Base-by-base conservation (phyloP, 441 rosid species). In the Biscutella laevigata region DNA sequence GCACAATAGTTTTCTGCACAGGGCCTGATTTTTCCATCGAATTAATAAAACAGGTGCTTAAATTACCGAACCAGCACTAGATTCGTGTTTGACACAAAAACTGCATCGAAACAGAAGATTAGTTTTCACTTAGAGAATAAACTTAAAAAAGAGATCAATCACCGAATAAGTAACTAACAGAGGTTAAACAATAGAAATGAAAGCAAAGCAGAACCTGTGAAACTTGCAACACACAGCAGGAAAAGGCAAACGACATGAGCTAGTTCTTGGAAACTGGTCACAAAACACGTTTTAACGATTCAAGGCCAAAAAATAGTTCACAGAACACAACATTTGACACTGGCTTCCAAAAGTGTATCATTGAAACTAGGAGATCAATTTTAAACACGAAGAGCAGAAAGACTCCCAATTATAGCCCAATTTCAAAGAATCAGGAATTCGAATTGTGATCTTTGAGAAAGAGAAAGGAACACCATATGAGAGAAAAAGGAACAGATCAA, bases 21-120 rank as follows among this genome's bases (percentile, higher is more conserved):
- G 66, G 45, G 56, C 7, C 16, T 26, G 55, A 38, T 33, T 20
- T 66, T 7, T 66, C 71, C 71, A 66, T 66, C 27, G 62, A 33
- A 2, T 13, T 26, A 40, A 28, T 12, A 33, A 54, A 17, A 4
- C 33, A 40, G 40, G 50, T 29, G 43, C 53, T 30, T 14, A 16
- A 22, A 17, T 8, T 19, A 27, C 32, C 21, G 32, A 53, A 44
- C 27, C 15, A 62, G 41, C 28, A 1, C 15, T 11, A 28, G 12
- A 34, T 15, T 40, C 6, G 42, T 30, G 14, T 22, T 38, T 26
- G 28, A 24, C 25, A 24, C 43, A 39, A 16, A 63, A 11, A 16
- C 67, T 54, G 56, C 56, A 40, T 10, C 21, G 52, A 32, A 15
- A 21, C 41, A 63, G 8, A 48, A 50, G 8, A 48, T 38, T 37